Evolutionary conservation across 176 grass and related monocot species (phyloP), one percentile per base, ranked within the genome.

Genomic region (Carex scoparia): DNA sequence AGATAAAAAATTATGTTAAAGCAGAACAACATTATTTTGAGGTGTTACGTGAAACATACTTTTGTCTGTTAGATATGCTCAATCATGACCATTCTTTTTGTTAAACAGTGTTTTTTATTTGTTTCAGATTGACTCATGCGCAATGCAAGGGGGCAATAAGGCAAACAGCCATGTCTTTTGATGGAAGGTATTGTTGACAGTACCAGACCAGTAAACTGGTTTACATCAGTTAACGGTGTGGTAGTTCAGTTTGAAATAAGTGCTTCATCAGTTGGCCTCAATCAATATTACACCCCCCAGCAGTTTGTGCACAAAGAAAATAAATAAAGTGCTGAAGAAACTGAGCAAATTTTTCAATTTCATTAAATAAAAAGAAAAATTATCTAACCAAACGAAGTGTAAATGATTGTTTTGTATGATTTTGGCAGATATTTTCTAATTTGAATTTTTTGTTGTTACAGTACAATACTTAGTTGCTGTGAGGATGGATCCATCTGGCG

Each of bases 141-240:
- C 91, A 94, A 75, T 91, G 91, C 87, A 99, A 89, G 80, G 89
- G 90, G 63, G 80, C 91, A 16, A 90, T 98, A 95, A 87, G 93
- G 81, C 91, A 98, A 82, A 95, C 96, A 10, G 93, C 91, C 53
- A 69, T 94, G 16, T 95, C 93, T 0, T 90, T 87, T 81, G 91
- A 98, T 84, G 93, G 91, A 94, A 95, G 96, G 93, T 98, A 90
- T 74, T 77, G 19, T 19, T 77, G 27, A 77, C 49, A 54, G n/a
- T 74, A 74, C n/a, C 35, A 3, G 7, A 49, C 70, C 42, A 49
- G 42, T 51, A 74, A 27, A 27, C 8, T 28, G 16, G 2, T 51
- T 74, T 49, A n/a, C 42, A 74, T 49, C 44, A 74, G 7, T 48
- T 23, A 51, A 16, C 11, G 7, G 5, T 46, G 40, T 5, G 7